A percentile compares a stretch with the other conserved stretches of the same genome.
Evolutionary conservation across 2,329 filamentous ascomycete genomes (phyloP).

Genomic region (Arthroderma sp.): DNA sequence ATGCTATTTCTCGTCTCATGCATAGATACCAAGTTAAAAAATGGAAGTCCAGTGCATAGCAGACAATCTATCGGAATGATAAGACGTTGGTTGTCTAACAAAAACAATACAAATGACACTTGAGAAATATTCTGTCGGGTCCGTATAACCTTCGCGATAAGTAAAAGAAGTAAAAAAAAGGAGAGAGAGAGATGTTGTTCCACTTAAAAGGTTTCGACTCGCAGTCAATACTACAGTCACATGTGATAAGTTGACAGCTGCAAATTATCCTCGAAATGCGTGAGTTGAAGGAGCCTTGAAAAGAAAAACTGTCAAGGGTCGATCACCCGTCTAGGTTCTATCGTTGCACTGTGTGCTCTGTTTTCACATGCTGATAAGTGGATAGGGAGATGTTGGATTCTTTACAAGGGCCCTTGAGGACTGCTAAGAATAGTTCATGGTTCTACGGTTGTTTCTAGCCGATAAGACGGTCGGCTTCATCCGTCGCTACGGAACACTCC

Average conservation of each 20-base stretch:
- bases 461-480: background rate
- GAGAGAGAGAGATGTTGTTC: too few relatives aligned
- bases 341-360: background rate
- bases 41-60: conserved; percentile 17
- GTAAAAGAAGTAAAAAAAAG: background rate
- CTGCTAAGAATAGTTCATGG: background rate
- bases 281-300: background rate
- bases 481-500: too few relatives aligned
- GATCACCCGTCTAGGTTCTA: background rate
- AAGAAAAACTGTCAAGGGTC: background rate
- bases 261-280: too few relatives aligned
- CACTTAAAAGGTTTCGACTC: too few relatives aligned
- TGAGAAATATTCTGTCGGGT: background rate
- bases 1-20: conserved; percentile 14
- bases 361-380: background rate
- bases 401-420: background rate
- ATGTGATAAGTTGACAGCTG: background rate
- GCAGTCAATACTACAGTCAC: background rate
- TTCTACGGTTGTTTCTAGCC: background rate
- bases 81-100: background rate
- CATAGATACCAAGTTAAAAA: conserved; percentile 17
- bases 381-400: background rate
- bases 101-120: conserved; percentile 1
- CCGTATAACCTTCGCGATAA: background rate
- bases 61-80: conserved; percentile 16